phyloP scores from a whole-genome alignment of 2,329 filamentous ascomycete species.

The Stemphylium lycopersici region DNA sequence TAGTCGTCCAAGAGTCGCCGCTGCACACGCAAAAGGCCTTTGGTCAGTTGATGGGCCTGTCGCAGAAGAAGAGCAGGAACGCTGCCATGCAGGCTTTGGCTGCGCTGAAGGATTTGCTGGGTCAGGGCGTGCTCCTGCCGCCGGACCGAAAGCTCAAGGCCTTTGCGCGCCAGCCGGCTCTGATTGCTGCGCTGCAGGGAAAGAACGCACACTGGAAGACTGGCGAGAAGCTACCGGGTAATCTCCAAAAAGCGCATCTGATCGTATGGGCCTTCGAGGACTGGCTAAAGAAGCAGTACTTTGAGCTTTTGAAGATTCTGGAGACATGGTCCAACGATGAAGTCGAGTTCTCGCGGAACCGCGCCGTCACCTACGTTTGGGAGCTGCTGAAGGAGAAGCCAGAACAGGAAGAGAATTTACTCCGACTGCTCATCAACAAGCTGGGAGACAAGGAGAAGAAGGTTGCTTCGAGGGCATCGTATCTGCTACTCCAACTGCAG shows the following conservation, averaged over 20 bases:
- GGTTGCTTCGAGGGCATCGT: slow-evolving; percentile 91
- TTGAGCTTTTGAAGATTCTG: slow-evolving; percentile 87
- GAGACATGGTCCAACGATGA: slow-evolving; percentile 95
- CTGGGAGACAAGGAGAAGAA: slow-evolving; percentile 94
- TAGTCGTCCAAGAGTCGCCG: slow-evolving; percentile 94
- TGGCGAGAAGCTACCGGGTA: slow-evolving; percentile 73
- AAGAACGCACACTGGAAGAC: slow-evolving; percentile 67
- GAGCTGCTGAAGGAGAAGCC: slow-evolving; percentile 93
- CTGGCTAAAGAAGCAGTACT: slow-evolving; percentile 93
- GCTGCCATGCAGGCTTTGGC: slow-evolving; percentile 92
- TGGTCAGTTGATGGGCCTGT: slow-evolving; percentile 79
- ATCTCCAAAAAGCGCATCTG: slow-evolving; percentile 76
- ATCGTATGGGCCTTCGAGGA: slow-evolving; percentile 92
- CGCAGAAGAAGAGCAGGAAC: slow-evolving; percentile 91
- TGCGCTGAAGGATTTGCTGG: slow-evolving; percentile 91
- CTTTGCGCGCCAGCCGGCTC: slow-evolving; percentile 79
- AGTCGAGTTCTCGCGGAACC: slow-evolving; percentile 87
- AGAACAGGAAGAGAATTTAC: slow-evolving; percentile 92
- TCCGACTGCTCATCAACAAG: slow-evolving; percentile 93
- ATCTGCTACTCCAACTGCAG: slow-evolving; percentile 89
- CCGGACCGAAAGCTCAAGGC: slow-evolving; percentile 78
- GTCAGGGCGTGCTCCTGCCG: slow-evolving; percentile 84
- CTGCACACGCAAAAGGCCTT: slow-evolving; percentile 90
- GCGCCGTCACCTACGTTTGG: slow-evolving; percentile 88
- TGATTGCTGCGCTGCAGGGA: slow-evolving; percentile 73